A percentile compares a stretch with the other conserved stretches of the same genome.
Evolutionary conservation across 2,329 filamentous ascomycete genomes (phyloP).

Genomic region (Aspergillus texensis): DNA sequence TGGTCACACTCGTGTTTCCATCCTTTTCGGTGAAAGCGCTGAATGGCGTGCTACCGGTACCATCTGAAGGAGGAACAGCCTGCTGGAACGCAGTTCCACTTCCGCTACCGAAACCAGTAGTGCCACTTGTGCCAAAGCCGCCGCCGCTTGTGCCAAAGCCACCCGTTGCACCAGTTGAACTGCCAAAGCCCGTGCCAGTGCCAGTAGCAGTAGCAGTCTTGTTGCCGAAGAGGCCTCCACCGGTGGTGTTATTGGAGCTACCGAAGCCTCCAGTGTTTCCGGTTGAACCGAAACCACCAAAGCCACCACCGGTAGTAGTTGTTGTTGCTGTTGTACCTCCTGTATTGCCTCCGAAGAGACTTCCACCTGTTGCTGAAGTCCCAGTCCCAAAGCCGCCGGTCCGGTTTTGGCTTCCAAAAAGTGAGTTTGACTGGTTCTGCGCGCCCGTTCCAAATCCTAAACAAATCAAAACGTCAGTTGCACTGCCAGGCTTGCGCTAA

Average conservation of each 20-base stretch:
- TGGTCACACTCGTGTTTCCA: conserved; percentile 38
- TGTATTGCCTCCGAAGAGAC: conserved; percentile 36
- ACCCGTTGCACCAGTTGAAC: conserved; percentile 18
- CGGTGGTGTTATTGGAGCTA: conserved; percentile 33
- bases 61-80: conserved; percentile 44
- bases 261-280: conserved; percentile 34
- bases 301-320: conserved; percentile 27
- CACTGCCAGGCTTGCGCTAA: background rate
- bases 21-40: conserved; percentile 51
- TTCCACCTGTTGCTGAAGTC: conserved; percentile 30
- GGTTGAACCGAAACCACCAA: conserved; percentile 28
- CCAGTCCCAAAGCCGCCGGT: conserved; percentile 36
- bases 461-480: conserved; percentile 21
- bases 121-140: conserved; percentile 32
- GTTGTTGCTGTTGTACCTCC: conserved; percentile 16
- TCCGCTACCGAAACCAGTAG: conserved; percentile 37
- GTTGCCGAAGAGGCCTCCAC: conserved; percentile 31
- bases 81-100: conserved; percentile 47
- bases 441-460: conserved; percentile 42
- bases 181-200: conserved; percentile 20
- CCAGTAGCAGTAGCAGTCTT: conserved; percentile 9
- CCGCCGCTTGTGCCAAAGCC: conserved; percentile 34
- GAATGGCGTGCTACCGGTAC: conserved; percentile 51
- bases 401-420: conserved; percentile 41
- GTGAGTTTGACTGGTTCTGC: conserved; percentile 34